Evolutionary conservation across 768 basidiomycete species (phyloP).

Genomic region (Phallus indusiatus): DNA sequence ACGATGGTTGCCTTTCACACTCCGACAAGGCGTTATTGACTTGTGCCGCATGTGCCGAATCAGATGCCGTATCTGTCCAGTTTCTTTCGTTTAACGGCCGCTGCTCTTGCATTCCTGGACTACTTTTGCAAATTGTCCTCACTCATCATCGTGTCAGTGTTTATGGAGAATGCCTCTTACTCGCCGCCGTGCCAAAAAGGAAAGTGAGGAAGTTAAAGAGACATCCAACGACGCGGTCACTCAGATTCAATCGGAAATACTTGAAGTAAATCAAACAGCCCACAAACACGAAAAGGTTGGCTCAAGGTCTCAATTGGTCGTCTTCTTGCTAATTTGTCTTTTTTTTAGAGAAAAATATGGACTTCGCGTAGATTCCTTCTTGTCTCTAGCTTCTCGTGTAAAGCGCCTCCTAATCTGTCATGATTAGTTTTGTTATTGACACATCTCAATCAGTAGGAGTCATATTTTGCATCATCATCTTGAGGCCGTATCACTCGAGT

Average conservation of each 20-base stretch:
- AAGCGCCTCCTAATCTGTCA: slow-evolving; percentile 21
- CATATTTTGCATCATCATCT: not conserved
- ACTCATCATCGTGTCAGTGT: not conserved
- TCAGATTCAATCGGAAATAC: not conserved
- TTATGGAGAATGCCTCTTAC: not conserved
- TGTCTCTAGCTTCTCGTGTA: slow-evolving; percentile 55
- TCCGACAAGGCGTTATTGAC: too few species aligned
- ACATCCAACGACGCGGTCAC: not conserved
- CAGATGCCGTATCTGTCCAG: too few species aligned
- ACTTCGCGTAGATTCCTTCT: slow-evolving; percentile 48
- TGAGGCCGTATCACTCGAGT: slow-evolving; percentile 23
- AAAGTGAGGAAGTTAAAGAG: not conserved
- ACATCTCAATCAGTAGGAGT: not conserved
- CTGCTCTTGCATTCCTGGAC: too few species aligned
- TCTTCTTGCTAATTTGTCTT: not conserved
- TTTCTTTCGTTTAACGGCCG: too few species aligned
- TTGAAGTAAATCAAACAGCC: not conserved
- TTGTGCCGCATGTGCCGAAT: too few species aligned
- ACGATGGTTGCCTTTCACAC: too few species aligned
- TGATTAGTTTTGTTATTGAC: not conserved
- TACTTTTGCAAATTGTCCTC: too few species aligned
- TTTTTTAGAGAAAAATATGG: slow-evolving; percentile 1
- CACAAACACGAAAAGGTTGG: not conserved
- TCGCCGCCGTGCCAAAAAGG: not conserved
- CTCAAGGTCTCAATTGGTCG: not conserved